Percentiles rank a stretch among this genome's conserved stretches.
Evolutionary conservation across 1,284 basidiomycete genomes (phyloP).

Genomic region (Cryptococcus sp.): DNA sequence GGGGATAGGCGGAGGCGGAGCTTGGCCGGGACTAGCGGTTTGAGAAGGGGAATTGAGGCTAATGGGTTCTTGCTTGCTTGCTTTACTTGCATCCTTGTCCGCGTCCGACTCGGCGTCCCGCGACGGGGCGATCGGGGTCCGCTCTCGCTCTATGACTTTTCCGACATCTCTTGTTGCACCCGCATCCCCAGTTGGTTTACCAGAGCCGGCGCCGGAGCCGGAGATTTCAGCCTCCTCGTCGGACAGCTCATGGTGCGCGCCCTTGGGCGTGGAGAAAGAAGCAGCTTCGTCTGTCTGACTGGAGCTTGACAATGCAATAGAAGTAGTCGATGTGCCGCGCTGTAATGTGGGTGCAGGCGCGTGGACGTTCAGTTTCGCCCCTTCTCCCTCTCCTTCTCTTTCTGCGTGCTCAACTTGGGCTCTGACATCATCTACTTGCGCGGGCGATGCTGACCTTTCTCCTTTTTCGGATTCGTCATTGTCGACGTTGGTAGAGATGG

Average conservation of each 20-base stretch:
- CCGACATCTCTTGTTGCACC: no score
- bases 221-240: neutral
- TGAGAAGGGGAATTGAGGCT: no score
- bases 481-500: neutral
- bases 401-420: slow-evolving; percentile 3
- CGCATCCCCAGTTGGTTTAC: no score
- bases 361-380: neutral
- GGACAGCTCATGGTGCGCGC: slow-evolving; percentile 3
- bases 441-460: neutral
- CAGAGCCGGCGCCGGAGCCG: no score
- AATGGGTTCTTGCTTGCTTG: no score
- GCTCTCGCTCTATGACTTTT: no score
- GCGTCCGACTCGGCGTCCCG: no score
- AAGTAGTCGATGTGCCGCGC: slow-evolving; percentile 5
- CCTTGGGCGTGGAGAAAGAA: slow-evolving; percentile 26
- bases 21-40: no score
- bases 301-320: slow-evolving; percentile 2
- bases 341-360: neutral
- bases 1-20: slow-evolving; percentile 29
- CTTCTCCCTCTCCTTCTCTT: slow-evolving; percentile 6
- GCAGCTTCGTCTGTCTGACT: slow-evolving; percentile 20
- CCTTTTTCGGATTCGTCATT: slow-evolving; percentile 3
- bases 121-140: no score
- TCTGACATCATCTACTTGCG: neutral
- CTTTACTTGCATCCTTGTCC: no score